These are phyloP conservation scores for Pharus latifolius DNA, from an alignment of 176 grass and related monocot genomes.

Conservation along the genomic window DNA sequence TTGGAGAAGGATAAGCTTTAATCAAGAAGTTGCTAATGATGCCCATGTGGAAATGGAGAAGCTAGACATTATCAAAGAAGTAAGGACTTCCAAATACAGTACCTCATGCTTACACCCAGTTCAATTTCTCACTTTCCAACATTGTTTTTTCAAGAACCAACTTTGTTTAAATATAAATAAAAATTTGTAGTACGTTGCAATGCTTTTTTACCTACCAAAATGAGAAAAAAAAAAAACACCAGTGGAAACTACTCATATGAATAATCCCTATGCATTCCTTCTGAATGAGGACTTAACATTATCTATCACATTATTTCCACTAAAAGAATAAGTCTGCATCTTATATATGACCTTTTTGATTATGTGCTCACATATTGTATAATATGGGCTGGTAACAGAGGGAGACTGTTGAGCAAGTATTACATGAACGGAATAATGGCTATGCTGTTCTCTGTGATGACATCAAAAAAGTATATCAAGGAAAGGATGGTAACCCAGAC, in stretches of 20 bases:
- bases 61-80: conserved; percentile 67
- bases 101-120: not conserved
- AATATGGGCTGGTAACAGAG: conserved; percentile 29
- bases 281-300: not conserved
- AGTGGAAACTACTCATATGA: not conserved
- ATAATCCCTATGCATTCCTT: not conserved
- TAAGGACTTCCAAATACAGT: conserved; percentile 22
- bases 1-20: conserved; percentile 20
- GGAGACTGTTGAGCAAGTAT: conserved; percentile 56
- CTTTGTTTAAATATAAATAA: not conserved
- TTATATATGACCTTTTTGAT: conserved; percentile 11
- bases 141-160: too few species aligned
- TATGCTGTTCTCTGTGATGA: conserved; percentile 74
- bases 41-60: conserved; percentile 59
- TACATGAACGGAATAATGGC: conserved; percentile 28
- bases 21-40: conserved; percentile 15
- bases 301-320: not conserved
- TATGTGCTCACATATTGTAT: conserved; percentile 4
- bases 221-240: too few species aligned
- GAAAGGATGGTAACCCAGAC: conserved; percentile 81
- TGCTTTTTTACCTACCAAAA: not conserved
- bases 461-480: conserved; percentile 78
- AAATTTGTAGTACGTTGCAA: not conserved
- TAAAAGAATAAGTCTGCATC: not conserved
- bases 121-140: not conserved